Conservation (phyloP, 164 flowering plant species). For the Dillenia suffruticosa region DNA sequence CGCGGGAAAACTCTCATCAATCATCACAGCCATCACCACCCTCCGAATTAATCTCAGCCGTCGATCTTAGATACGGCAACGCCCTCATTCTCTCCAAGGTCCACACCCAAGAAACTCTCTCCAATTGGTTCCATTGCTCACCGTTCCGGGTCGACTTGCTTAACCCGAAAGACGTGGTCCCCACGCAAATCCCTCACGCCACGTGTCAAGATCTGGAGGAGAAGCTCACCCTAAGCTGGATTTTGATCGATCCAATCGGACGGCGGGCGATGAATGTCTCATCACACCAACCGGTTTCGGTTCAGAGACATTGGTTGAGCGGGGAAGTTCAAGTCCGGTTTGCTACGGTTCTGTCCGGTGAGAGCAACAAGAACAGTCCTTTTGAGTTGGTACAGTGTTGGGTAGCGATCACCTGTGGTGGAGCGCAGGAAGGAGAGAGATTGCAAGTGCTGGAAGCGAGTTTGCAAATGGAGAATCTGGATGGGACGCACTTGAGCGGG, state of each 20-base stretch:
- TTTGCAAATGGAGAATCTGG: constrained; percentile 50
- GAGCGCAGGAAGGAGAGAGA: constrained; percentile 22
- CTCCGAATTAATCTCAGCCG: constrained; percentile 49
- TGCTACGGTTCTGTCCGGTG: constrained; percentile 25
- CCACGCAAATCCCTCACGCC: constrained; percentile 24
- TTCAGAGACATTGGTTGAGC: constrained; percentile 52
- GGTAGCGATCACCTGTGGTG: constrained; percentile 44
- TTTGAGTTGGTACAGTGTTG: constrained; percentile 32
- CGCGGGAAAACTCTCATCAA: constrained; percentile 3
- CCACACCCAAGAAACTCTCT: constrained; percentile 35
- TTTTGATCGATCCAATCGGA: constrained; percentile 39
- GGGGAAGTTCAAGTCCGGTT: constrained; percentile 49
- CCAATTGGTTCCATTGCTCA: constrained; percentile 49
- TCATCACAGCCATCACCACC: constrained; percentile 4
- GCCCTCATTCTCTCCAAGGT: constrained; percentile 31
- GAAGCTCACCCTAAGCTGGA: constrained; percentile 51
- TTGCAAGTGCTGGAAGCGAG: constrained; percentile 58
- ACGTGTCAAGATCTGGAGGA: constrained; percentile 17
- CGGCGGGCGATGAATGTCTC: constrained; percentile 41
- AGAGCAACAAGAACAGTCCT: constrained; percentile 6
- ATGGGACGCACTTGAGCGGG: constrained; percentile 50
- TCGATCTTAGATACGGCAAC: constrained; percentile 37
- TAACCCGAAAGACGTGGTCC: constrained; percentile 43
- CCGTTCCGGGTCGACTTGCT: constrained; percentile 58
- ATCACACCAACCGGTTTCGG: constrained; percentile 38